These are phyloP conservation scores for Ramaria sp. DNA, from an alignment of 768 basidiomycete species.

Conservation along the genomic window DNA sequence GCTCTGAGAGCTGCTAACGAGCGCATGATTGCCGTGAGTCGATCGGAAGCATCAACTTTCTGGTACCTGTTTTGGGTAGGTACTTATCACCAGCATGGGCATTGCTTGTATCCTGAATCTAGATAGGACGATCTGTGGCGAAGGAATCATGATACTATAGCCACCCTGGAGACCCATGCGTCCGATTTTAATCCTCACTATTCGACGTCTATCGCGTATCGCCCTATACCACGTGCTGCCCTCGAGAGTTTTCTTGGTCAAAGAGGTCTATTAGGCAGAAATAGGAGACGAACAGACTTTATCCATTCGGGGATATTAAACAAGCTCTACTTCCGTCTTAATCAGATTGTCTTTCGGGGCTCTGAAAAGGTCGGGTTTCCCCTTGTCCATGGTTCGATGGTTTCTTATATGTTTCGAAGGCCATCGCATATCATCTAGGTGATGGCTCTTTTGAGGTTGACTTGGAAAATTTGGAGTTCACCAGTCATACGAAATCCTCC, in stretches of 20 bases:
- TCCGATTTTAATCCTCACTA: conserved; percentile 65
- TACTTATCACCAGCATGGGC: background rate
- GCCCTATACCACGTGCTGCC: conserved; percentile 50
- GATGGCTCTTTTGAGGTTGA: conserved; percentile 36
- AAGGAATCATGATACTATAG: conserved; percentile 51
- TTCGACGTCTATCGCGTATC: conserved; percentile 61
- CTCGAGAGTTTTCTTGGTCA: conserved; percentile 57
- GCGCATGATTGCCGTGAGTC: conserved; percentile 39
- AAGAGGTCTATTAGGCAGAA: conserved; percentile 44
- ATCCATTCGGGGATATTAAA: conserved; percentile 61
- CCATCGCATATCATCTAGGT: conserved; percentile 54
- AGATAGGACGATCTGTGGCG: conserved; percentile 66
- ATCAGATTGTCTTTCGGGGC: conserved; percentile 54
- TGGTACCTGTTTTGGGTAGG: conserved; percentile 77
- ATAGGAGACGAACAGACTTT: conserved; percentile 32
- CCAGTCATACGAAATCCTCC: conserved; percentile 39
- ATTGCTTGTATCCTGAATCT: background rate
- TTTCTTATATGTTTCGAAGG: conserved; percentile 27
- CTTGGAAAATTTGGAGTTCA: conserved; percentile 53
- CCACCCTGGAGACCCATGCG: conserved; percentile 35
- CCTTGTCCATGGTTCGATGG: conserved; percentile 1
- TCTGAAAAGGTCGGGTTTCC: conserved; percentile 31
- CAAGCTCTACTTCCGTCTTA: conserved; percentile 60
- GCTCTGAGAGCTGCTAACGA: conserved; percentile 42
- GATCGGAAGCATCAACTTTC: conserved; percentile 45